phyloP scores from a whole-genome alignment of 352 stramenopile genomes.

The Pythium monospermum region DNA sequence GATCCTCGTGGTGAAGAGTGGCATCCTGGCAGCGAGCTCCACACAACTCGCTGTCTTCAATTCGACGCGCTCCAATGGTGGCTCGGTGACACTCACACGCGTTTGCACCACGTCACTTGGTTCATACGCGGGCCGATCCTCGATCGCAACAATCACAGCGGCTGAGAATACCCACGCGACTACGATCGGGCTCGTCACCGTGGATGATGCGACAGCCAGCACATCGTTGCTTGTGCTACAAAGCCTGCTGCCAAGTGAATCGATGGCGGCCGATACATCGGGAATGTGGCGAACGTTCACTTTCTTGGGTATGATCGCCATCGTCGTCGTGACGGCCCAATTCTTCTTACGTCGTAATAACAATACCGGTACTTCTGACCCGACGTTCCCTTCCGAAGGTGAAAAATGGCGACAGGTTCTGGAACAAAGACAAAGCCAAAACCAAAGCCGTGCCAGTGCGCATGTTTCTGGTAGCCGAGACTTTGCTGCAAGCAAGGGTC shows the following conservation, averaged over 20 bases:
- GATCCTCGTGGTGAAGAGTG: constrained; percentile 5
- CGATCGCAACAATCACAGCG: neutral
- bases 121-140: neutral
- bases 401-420: constrained; percentile 11
- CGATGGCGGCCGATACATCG: neutral
- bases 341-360: constrained; percentile 14
- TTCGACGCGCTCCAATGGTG: neutral
- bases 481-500: neutral
- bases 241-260: constrained; percentile 1
- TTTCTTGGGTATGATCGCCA: constrained; percentile 5
- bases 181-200: neutral
- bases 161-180: constrained; percentile 10
- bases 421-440: neutral
- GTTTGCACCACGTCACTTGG: neutral
- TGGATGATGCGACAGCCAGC: neutral
- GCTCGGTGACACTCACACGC: neutral
- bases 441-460: neutral
- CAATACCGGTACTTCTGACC: neutral
- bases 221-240: constrained; percentile 7
- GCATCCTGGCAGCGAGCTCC: neutral
- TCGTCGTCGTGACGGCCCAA: constrained; percentile 5
- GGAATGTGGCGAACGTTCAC: constrained; percentile 3
- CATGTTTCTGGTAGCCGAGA: neutral
- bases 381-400: neutral
- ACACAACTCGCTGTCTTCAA: constrained; percentile 9